Evolutionary conservation across 768 basidiomycete genomes (phyloP).

Genomic region (Leccinum pellstonianum): DNA sequence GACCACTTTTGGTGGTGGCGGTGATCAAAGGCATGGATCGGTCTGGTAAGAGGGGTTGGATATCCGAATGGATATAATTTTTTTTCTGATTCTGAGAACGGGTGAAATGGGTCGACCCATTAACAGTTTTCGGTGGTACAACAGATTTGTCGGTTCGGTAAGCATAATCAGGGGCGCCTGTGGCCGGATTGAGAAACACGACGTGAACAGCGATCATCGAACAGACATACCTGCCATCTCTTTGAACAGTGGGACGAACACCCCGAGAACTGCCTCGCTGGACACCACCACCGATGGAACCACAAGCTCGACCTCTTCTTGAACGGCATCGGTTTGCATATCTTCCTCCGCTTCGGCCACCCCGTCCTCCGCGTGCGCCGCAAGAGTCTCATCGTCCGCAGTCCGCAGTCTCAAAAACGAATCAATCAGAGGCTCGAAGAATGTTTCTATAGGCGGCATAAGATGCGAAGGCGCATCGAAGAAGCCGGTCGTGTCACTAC

Average conservation of each 20-base stretch:
- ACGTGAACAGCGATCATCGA: background rate
- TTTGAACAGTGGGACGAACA: constrained; percentile 65
- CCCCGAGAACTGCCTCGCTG: constrained; percentile 53
- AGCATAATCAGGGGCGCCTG: constrained; percentile 27
- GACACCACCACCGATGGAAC: constrained; percentile 36
- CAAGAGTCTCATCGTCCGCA: constrained; percentile 17
- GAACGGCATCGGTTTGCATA: constrained; percentile 42
- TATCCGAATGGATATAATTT: constrained; percentile 17
- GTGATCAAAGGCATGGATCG: constrained; percentile 15
- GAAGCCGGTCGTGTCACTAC: constrained; percentile 44
- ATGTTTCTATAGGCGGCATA: constrained; percentile 65
- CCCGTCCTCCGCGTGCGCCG: constrained; percentile 19
- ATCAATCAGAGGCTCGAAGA: constrained; percentile 66
- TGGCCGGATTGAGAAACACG: constrained; percentile 4
- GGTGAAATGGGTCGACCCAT: constrained; percentile 15
- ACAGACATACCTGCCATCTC: constrained; percentile 41
- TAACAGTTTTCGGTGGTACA: constrained; percentile 13
- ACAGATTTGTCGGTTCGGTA: constrained; percentile 15
- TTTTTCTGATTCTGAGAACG: constrained; percentile 27
- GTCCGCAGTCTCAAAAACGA: constrained; percentile 42
- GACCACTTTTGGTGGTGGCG: constrained; percentile 24
- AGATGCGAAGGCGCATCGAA: constrained; percentile 75
- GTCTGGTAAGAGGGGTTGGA: constrained; percentile 10
- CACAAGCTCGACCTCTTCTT: constrained; percentile 14
- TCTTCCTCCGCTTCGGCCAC: constrained; percentile 40